Base-by-base conservation (phyloP, 495 filamentous ascomycete species). In the Aspergillus affinis region DNA sequence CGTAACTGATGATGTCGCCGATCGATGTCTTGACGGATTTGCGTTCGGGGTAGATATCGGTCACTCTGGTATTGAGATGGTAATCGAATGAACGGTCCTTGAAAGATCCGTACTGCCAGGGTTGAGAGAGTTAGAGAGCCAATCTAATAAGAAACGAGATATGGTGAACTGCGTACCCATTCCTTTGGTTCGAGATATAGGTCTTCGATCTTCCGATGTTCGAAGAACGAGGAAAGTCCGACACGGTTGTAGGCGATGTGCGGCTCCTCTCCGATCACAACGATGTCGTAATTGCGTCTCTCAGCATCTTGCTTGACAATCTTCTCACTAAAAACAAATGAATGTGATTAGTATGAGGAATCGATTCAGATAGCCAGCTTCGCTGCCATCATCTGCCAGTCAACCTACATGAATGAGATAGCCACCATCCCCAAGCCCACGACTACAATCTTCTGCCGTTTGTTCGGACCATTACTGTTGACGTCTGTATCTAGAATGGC, bases 351-450 rank as follows among this genome's bases (percentile, higher is more conserved):
- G 36, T 10, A 41, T 10, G 15, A 17, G 13, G 20, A 45, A 19
- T 12, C 6, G 26, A 18, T 32, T 26, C 30, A 15, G n/a, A 53
- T 36, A 10, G 36, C 13, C 36, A 15, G 36, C 1, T 15, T 32
- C 29, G 10, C 36, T 18, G 2, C 4, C 12, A 36, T 9, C 29
- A 29, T 18, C 32, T 27, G 27, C 23, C 41, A 5, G 15, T 19
- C 5, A 3, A 72, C 88, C 75, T 75, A 94, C 91, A 97, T 96
- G 72, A 97, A 93, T 49, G 90, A 86, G 57, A 97, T 90, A 21
- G 92, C 93, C 46, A 98, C 93, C 93, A 98, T 98, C 10, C 93
- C 93, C 74, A 98, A 74, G 9, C 93, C 93, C 26, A 96, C 91
- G 32, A 98, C 84, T 0, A 97, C 91, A 36, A 97, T 78, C 66